Evolutionary conservation across 2,329 filamentous ascomycete species (phyloP), one percentile per base, ranked within the genome.

Genomic region (Botrytis porri): DNA sequence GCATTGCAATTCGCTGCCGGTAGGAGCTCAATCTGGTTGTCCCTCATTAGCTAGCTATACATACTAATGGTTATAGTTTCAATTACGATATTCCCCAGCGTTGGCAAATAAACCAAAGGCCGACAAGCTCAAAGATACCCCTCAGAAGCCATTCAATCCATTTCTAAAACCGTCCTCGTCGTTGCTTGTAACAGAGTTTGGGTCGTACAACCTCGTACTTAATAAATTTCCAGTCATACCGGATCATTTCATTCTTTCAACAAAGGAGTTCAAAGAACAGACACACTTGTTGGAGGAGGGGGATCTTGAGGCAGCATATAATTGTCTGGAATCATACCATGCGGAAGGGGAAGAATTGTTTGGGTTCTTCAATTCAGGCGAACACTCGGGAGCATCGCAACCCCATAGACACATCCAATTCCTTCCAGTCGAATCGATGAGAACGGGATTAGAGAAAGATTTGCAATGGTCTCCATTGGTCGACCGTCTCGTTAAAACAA

Each of bases 151-250:
- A 4, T 84, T 87, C 77, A 87, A 93, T 80, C 90, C 90, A 6
- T 94, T 94, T 80, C 88, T 87, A 48, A 84, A 88, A 74, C 90
- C 90, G 0, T 81, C 85, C 0, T 78, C 83, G 4, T 83, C 85
- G 8, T 83, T 88, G 16, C 85, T 91, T 72, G 83, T 90, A 54
- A 81, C 90, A 61, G 81, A 86, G 25, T 78, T 92, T 12, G 83
- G 83, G 0, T 81, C 83, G 14, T 91, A 94, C 80, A 85, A 86
- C 73, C 84, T 93, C 60, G 88, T 94, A 1, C 83, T 94, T 59
- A 94, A 94, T 84, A 94, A 93, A 81, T 94, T 92, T 77, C 90
- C 92, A 66, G 82, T 94, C 66, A 90, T 92, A 48, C 86, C 88
- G 0, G 86, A 90, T 77, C 92, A 94, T 82, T 92, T 92, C 79